Base-by-base conservation (phyloP, 106 monocot species). In the Posidonia australis region DNA sequence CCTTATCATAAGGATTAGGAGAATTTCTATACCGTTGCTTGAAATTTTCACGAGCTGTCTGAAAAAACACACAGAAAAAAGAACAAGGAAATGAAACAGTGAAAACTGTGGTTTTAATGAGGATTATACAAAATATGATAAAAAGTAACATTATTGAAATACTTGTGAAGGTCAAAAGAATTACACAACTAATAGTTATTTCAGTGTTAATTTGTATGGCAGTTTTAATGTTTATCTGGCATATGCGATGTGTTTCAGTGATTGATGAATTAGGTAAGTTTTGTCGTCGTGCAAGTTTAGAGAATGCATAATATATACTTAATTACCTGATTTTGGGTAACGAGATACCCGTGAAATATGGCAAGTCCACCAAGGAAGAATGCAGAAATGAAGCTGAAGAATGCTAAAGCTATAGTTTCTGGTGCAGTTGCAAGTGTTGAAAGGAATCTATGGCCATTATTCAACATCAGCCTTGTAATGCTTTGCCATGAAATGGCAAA, bases 301-400 rank as follows among this genome's bases (percentile, higher is more conserved):
- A 13, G 32, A 44, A 24, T 32, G 20, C 23, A 49, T 19, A 12
- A 55, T 45, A 56, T 14, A 62, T 62, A 28, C 16, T 58, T 17
- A 59, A 30, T 65, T 27, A 77, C 86, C 82, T 82, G 79, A 54
- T 86, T 86, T 5, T 61, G 0, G 11, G 76, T 51, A 14, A 81
- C 70, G n/a, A 86, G 86, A 65, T 74, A 82, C 21, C 9, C 62
- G 71, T 86, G 86, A 82, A 76, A 82, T 9, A 79, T 47, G 1
- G 48, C 21, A 24, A 82, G 70, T 24, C 83, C 79, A 52, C 76
- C 76, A 48, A 82, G 74, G 63, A 86, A 86, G 51, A 70, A 77
- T n/a, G 77, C 61, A 5, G 76, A 72, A 36, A 67, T 41, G 42
- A 75, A 83, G 58, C 86, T 63, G 26, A 86, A 83, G 29, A 77